Base-by-base conservation (phyloP, 169 alveolate species). In the Eimeria mitis region DNA sequence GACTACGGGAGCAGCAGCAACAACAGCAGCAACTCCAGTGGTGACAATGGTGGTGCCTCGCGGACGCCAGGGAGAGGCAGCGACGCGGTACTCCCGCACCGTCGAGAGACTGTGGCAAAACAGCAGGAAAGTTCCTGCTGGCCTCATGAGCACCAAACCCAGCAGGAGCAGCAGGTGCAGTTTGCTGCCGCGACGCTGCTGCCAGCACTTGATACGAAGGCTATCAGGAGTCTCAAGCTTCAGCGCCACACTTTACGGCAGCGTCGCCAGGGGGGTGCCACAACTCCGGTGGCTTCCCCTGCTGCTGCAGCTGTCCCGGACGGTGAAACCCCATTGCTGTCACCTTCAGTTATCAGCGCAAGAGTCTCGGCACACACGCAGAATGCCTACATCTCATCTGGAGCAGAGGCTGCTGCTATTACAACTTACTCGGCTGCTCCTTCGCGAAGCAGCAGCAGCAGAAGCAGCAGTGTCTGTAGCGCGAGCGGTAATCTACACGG, bases 161-260 rank as follows among this genome's bases (percentile, higher is more conserved):
- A 87, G 44, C 92, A 87, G 63, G 81, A 87, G 47, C 92, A 59
- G 68, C 78, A 40, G 73, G 63, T 40, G 92, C 78, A 63, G 59
- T 34, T 31, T 37, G 54, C 92, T 8, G 83, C 92, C 31, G 92
- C 92, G 71, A 68, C 92, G 92, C 79, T 87, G 83, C 47, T 87
- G 83, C 92, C 92, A 87, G 79, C 92, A 34, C 92, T 87, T 42
- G 92, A 87, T 56, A 87, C 92, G 61, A 87, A 42, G 23, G 78
- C 92, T 63, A 87, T 87, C 70, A 34, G 92, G 49, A 63, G 92
- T 63, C 92, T 87, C 81, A 87, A 87, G 83, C 92, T 87, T 13
- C 92, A 87, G 81, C 92, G 92, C 52, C 92, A 87, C 81, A 87
- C 92, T 9, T 87, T 87, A n/a, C 37, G 92, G 83, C 92, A 87